Conservation (phyloP, 495 filamentous ascomycete genomes). For the Tuber indicum region DNA sequence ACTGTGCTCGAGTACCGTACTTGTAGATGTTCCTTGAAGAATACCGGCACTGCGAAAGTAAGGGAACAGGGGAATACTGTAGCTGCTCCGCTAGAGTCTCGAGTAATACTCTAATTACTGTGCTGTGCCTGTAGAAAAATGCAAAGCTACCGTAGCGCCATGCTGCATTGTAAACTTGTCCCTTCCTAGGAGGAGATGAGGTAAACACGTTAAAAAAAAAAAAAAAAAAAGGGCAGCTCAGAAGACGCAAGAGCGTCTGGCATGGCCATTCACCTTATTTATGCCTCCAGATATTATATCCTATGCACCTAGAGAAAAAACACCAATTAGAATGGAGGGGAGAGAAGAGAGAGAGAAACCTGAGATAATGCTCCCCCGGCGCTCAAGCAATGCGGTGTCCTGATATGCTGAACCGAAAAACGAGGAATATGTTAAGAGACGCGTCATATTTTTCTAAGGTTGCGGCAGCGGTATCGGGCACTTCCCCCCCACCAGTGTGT, state of each 20-base stretch:
- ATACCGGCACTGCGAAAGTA: neutral
- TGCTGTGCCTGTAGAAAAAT: too few species aligned
- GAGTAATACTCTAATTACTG: neutral
- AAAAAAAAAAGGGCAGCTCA: neutral
- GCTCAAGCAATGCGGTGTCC: neutral
- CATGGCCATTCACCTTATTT: neutral
- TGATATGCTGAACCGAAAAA: neutral
- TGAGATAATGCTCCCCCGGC: neutral
- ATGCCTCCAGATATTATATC: neutral
- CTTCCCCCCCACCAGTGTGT: slow-evolving; percentile 8
- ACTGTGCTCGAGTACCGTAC: too few species aligned
- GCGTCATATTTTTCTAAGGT: slow-evolving; percentile 35
- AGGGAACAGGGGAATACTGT: slow-evolving; percentile 18
- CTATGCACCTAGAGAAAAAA: neutral
- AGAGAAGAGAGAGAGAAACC: neutral
- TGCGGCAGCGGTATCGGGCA: slow-evolving; percentile 8
- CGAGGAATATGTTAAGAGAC: slow-evolving; percentile 17
- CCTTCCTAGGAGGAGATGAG: neutral
- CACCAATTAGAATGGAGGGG: slow-evolving; percentile 9
- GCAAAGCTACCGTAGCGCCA: neutral
- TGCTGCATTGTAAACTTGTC: neutral
- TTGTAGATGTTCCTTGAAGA: slow-evolving; percentile 7
- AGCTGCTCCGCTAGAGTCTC: slow-evolving; percentile 1
- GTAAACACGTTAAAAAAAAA: neutral
- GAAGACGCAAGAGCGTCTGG: neutral